phyloP scores from a whole-genome alignment of 495 filamentous ascomycete genomes.

The Aspergillus bertholletiae region DNA sequence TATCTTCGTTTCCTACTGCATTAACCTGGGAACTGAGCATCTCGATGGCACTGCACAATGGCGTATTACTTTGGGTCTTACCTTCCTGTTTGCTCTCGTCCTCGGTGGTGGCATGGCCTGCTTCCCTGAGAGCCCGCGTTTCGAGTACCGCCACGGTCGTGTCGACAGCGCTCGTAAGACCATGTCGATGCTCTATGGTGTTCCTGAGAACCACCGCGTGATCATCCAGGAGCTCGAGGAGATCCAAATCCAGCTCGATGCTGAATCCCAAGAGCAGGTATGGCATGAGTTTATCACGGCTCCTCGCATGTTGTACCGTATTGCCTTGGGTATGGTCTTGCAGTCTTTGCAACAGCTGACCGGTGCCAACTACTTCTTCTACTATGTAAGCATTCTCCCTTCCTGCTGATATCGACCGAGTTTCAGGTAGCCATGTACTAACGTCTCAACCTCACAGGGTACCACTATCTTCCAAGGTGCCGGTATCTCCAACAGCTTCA shows the following conservation, averaged over 20 bases:
- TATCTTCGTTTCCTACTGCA: conserved; percentile 76
- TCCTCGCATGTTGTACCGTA: conserved; percentile 70
- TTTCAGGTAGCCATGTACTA: background rate
- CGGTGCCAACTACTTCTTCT: conserved; percentile 74
- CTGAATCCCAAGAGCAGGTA: conserved; percentile 52
- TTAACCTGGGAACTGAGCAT: conserved; percentile 72
- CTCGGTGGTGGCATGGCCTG: conserved; percentile 67
- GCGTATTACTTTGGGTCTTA: conserved; percentile 77
- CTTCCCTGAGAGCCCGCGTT: conserved; percentile 71
- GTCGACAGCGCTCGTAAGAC: conserved; percentile 62
- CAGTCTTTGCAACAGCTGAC: conserved; percentile 69
- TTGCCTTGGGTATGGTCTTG: conserved; percentile 61
- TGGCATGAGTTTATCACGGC: conserved; percentile 69
- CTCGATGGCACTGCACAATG: conserved; percentile 59
- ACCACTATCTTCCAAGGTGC: conserved; percentile 69
- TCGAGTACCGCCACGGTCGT: conserved; percentile 61
- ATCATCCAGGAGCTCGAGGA: conserved; percentile 67
- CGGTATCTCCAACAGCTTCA: conserved; percentile 64
- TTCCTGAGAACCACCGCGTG: conserved; percentile 57
- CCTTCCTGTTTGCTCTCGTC: conserved; percentile 71
- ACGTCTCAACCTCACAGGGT: conserved; percentile 43
- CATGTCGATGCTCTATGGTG: conserved; percentile 69
- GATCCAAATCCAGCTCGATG: conserved; percentile 56
- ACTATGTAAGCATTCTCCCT: conserved; percentile 57
- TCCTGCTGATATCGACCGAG: conserved; percentile 18